phyloP scores from a whole-genome alignment of 768 basidiomycete genomes.

The Tylopilus plumbeoviolaceoides region DNA sequence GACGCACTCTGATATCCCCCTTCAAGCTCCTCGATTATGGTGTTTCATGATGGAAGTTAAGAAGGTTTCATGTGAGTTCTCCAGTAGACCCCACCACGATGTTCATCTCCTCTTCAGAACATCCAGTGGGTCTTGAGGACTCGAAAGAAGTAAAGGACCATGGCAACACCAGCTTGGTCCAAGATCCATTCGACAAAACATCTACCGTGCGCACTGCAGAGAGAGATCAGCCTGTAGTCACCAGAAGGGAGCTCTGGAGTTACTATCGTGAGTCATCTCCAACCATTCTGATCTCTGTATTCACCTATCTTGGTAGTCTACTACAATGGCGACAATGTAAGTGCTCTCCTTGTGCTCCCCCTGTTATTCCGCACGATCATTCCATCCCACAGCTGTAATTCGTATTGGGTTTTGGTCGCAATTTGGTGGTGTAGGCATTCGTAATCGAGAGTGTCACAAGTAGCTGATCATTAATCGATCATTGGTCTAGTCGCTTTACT shows the following conservation, averaged over 20 bases:
- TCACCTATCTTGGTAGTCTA: slow-evolving; percentile 49
- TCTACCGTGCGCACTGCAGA: slow-evolving; percentile 19
- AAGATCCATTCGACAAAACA: slow-evolving; percentile 4
- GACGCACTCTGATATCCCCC: too few relatives aligned
- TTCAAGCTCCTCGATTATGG: too few relatives aligned
- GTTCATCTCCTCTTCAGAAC: too few relatives aligned
- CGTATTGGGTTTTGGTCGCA: too few relatives aligned
- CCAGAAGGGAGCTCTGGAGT: slow-evolving; percentile 71
- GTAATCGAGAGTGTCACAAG: too few relatives aligned
- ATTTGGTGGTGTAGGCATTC: too few relatives aligned
- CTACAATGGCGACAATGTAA: slow-evolving; percentile 76
- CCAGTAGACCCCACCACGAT: too few relatives aligned
- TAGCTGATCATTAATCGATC: too few relatives aligned
- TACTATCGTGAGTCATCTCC: slow-evolving; percentile 54
- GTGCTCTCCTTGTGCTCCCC: slow-evolving; percentile 2
- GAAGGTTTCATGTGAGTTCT: too few relatives aligned
- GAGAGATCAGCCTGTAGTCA: slow-evolving; percentile 64
- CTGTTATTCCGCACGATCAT: neutral
- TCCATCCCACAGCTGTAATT: slow-evolving; percentile 51
- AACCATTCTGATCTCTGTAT: neutral
- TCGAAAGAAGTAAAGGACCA: slow-evolving; percentile 5
- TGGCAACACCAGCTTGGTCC: neutral
- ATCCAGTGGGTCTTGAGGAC: too few relatives aligned
- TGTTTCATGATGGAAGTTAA: too few relatives aligned
- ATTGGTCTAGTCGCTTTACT: too few relatives aligned